Evolutionary conservation across 495 filamentous ascomycete species (phyloP).

Genomic region (Penicillium alfredii): DNA sequence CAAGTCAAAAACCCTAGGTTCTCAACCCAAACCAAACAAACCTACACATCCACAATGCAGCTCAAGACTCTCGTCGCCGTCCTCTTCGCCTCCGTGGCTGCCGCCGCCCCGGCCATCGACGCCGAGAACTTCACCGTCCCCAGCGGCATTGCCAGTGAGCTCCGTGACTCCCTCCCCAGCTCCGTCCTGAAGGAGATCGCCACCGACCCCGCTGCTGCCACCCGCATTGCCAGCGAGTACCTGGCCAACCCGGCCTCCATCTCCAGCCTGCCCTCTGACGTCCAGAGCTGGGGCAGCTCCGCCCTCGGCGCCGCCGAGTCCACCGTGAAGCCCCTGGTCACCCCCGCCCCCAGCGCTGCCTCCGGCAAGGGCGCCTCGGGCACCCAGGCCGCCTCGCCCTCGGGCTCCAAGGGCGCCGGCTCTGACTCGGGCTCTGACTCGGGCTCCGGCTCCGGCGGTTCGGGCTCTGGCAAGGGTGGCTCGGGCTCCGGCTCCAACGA

Average conservation of each 20-base stretch:
- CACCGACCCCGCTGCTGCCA: slow-evolving; percentile 7
- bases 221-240: slow-evolving; percentile 7
- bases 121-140: slow-evolving; percentile 3
- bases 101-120: slow-evolving; percentile 11
- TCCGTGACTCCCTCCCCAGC: slow-evolving; percentile 5
- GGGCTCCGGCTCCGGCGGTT: too few species aligned
- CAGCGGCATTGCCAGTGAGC: slow-evolving; percentile 2
- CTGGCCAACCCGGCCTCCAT: slow-evolving; percentile 14
- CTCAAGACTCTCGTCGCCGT: slow-evolving; percentile 12
- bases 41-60: slow-evolving; percentile 11
- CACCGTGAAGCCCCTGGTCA: not conserved
- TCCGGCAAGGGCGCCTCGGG: too few species aligned
- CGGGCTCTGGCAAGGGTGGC: too few species aligned
- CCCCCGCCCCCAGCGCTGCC: too few species aligned
- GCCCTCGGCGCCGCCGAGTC: slow-evolving; percentile 6
- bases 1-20: too few species aligned
- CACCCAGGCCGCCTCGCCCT: too few species aligned
- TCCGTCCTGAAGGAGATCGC: slow-evolving; percentile 15
- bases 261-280: slow-evolving; percentile 8
- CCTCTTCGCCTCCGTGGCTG: slow-evolving; percentile 7
- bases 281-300: slow-evolving; percentile 17
- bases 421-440: too few species aligned
- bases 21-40: too few species aligned
- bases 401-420: too few species aligned
- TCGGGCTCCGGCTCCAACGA: too few species aligned